Base-by-base conservation (phyloP, 2,329 filamentous ascomycete genomes). In the Akanthomyces lecanii region DNA sequence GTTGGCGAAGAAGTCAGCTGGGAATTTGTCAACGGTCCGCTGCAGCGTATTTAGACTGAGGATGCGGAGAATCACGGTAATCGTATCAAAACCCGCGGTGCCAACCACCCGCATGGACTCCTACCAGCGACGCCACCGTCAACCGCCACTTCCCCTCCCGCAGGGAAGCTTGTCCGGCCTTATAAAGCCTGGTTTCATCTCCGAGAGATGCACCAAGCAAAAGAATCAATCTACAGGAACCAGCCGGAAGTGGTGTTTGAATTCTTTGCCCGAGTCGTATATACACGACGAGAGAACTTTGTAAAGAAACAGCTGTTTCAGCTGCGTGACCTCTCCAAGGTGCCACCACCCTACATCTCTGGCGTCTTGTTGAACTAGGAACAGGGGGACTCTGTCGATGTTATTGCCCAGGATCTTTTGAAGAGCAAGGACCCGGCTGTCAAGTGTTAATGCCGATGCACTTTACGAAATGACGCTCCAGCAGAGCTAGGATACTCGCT, bases 301-400 rank as follows among this genome's bases (percentile, higher is more conserved):
- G 67, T 70, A 8, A 76, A 71, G 23, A 84, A 80, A 65, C 87
- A 91, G 69, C 77, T 84, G 62, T 89, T 90, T 65, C 79, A 84
- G n/a, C 83, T 90, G 56, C 77, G 78, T 45, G 87, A 89, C 67
- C 71, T 90, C 0, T 87, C 85, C 67, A 83, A 85, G 64, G 79
- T 85, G 23, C 78, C 77, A 12, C 81, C 81, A 5, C 87, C 86
- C 0, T 83, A 82, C 60, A 48, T 75, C 6, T 69, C 67, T n/a
- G 74, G 73, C 14, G 62, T 67, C 11, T 68, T 75, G 18, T 28
- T 65, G 25, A 65, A 66, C 33, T 74, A 71, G 71, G 68, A 72
- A 47, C 40, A 38, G 5, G 73, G 71, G 12, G 68, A 70, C 33
- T 63, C 66, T 38, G 48, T 69, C 14, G 71, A 75, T 59, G 58